Evolutionary conservation across 495 filamentous ascomycete species (phyloP).

Genomic region (Talaromyces proteolyticus): DNA sequence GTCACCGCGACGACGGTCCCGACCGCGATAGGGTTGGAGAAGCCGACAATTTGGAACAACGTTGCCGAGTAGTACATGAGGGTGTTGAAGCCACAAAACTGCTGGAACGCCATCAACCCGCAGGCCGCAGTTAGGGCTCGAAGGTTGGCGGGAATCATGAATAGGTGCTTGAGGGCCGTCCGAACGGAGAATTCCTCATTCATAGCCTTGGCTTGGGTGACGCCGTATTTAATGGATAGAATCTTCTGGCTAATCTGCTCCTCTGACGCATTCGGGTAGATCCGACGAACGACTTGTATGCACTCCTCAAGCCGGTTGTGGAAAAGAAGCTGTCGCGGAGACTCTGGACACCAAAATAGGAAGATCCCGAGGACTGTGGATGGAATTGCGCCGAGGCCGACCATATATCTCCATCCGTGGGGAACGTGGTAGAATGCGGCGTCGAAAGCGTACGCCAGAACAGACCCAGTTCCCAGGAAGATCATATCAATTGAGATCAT

Average conservation of each 20-base stretch:
- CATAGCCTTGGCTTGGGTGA: conserved; percentile 29
- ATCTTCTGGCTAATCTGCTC: conserved; percentile 33
- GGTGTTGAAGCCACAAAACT: conserved; percentile 43
- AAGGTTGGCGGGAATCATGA: conserved; percentile 33
- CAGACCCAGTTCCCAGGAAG: conserved; percentile 46
- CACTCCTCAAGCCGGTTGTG: conserved; percentile 36
- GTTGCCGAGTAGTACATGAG: conserved; percentile 47
- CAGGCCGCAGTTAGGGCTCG: conserved; percentile 45
- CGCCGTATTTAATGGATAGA: conserved; percentile 24
- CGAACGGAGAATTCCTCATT: conserved; percentile 24
- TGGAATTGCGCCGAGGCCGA: conserved; percentile 43
- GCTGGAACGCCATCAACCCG: conserved; percentile 41
- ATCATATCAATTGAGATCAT: conserved; percentile 53
- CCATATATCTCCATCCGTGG: conserved; percentile 46
- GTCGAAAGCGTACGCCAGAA: conserved; percentile 44
- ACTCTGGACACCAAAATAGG: conserved; percentile 43
- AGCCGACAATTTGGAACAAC: conserved; percentile 46
- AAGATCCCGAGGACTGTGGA: conserved; percentile 35
- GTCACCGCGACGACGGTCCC: conserved; percentile 43
- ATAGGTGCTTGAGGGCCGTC: conserved; percentile 38
- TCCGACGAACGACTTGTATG: conserved; percentile 22
- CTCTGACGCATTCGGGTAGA: conserved; percentile 31
- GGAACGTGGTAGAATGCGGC: conserved; percentile 42
- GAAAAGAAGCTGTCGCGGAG: conserved; percentile 45
- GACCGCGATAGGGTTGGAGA: conserved; percentile 42